Base-by-base conservation (phyloP, 495 filamentous ascomycete species). In the Neurospora discreta region DNA sequence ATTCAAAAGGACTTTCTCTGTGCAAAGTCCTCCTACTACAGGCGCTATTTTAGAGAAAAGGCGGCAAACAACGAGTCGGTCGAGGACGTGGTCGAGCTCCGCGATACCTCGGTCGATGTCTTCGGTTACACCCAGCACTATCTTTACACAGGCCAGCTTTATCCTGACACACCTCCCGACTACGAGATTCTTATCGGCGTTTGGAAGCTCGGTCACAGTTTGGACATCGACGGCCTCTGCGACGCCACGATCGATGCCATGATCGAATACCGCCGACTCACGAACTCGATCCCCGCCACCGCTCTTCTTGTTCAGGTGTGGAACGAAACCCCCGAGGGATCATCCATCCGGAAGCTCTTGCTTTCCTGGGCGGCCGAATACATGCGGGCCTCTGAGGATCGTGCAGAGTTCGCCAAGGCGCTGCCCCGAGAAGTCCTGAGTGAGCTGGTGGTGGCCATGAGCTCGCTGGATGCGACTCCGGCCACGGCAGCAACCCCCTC, bases 351-450 rank as follows among this genome's bases (percentile, higher is more conserved):
- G n/a, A 80, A 79, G 58, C 82, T 88, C 30, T 80, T 88, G 18
- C 79, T 87, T 16, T 78, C 77, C n/a, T 88, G 86, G 86, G 85
- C 85, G 18, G 85, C 85, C 5, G 86, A 88, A 71, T 86, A 88
- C 70, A 86, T 87, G 78, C 75, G 83, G 73, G 84, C 85, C 3
- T 84, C 84, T 10, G 82, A 84, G 10, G 79, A 81, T 5, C 80
- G 84, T 5, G 80, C 82, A 23, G 81, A 84, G 70, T 88, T 88
- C 69, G 85, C 82, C 20, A 80, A 84, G 60, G 83, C 85, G 7
- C 82, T 88, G 2, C 86, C 86, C 1, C 81, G 87, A 74, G 84
- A 85, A 73, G 85, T 88, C 8, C 69, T 88, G 20, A 86, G 83
- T 69, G 86, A 87, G 73, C 78, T 88, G 10, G 86, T 88, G 0